Evolutionary conservation across 192 early-diverging fungal genomes (phyloP), one percentile per base, ranked within the genome.

Genomic region (Gaertneriomyces semiglobifer): DNA sequence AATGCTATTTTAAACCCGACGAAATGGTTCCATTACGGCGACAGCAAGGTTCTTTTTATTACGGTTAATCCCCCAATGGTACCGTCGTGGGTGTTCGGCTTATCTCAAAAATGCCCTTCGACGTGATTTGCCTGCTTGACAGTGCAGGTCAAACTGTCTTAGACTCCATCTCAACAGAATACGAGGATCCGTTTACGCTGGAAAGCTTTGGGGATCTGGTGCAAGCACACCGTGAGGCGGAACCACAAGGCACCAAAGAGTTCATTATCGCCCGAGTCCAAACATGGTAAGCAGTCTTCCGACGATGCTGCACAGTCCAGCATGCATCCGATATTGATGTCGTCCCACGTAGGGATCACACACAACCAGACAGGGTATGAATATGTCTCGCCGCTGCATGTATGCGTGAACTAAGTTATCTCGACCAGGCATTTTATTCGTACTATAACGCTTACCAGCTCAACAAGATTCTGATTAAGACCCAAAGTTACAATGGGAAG

Each of bases 401-500:
- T 11, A 16, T 33, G 14, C 20, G 33, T 6, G 65, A 52, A 65
- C 63, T 4, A 73, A 69, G 47, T 58, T 33, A 33, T 33, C 45
- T 66, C 3, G 50, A 0, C 25, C 67, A 77, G 66, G 75, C 74
- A 4, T 81, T 73, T 55, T 85, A 77, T 66, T 80, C 77, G 43
- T 86, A 86, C 62, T 86, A 86, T 66, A 67, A 81, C 50, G 84
- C 84, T 41, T 85, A 68, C 69, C 80, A 86, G 39, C 70, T 86
- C 44, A 86, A 86, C 73, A 86, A 86, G 71, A 81, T 81, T 38
- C 72, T 86, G 4, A 86, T 86, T 62, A 84, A 86, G 65, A 86
- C 84, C 14, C 84, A 86, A 74, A 57, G 77, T 4, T 85, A 85
- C 59, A 59, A 86, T 33, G 74, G 75, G 41, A 86, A 86, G 71